Conservation (phyloP, 1,284 basidiomycete species). For the Amylostereum areolatum region DNA sequence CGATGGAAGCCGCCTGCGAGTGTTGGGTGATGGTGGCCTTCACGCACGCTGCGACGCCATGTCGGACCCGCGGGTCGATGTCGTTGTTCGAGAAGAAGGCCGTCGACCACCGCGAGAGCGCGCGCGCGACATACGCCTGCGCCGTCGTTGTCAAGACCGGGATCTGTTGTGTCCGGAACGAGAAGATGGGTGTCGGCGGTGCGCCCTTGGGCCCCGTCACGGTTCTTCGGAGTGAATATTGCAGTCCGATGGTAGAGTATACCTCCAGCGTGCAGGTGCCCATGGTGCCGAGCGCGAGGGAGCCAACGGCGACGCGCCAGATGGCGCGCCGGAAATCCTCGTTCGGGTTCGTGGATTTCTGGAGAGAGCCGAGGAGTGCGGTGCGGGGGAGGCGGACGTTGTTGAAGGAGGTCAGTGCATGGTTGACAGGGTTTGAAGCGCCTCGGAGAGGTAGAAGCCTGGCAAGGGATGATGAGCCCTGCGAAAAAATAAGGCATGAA, state of each 20-base stretch:
- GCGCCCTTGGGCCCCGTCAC: conserved; percentile 18
- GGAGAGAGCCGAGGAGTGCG: conserved; percentile 27
- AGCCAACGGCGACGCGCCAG: conserved; percentile 33
- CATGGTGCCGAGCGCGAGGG: conserved; percentile 27
- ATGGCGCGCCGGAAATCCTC: conserved; percentile 25
- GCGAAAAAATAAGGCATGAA: no score
- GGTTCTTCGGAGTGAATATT: conserved; percentile 28
- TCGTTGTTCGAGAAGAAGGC: conserved; percentile 17
- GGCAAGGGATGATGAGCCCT: no score
- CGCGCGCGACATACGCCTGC: conserved; percentile 26
- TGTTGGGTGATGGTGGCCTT: conserved; percentile 17
- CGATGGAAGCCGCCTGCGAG: conserved; percentile 5
- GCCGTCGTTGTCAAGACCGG: conserved; percentile 32
- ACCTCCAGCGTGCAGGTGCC: conserved; percentile 28
- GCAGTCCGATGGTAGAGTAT: conserved; percentile 26
- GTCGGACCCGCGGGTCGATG: conserved; percentile 17
- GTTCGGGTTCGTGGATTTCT: conserved; percentile 17
- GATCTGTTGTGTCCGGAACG: conserved; percentile 35
- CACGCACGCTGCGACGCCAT: conserved; percentile 16
- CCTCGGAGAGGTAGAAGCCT: conserved; percentile 29
- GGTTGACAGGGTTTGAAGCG: conserved; percentile 29
- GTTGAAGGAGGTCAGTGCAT: conserved; percentile 33
- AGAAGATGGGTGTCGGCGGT: conserved; percentile 24
- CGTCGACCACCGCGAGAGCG: conserved; percentile 17
- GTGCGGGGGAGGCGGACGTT: conserved; percentile 27